Conservation (phyloP, 2,329 filamentous ascomycete species). For the Oidium heveae region DNA sequence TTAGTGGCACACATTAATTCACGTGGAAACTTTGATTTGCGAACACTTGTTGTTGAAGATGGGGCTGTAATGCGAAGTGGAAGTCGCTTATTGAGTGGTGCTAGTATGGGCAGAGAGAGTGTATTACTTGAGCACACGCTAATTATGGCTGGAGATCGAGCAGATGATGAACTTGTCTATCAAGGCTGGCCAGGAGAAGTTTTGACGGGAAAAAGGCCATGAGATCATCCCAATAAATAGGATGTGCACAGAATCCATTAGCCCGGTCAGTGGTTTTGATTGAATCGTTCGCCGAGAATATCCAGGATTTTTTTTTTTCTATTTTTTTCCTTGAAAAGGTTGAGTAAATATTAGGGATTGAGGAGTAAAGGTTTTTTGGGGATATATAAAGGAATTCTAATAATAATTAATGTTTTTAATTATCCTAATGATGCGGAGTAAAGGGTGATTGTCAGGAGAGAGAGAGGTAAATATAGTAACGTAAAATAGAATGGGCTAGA, state of each 20-base stretch:
- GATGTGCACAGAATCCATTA: too few relatives aligned
- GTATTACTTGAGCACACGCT: conserved; percentile 31
- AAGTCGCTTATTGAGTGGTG: conserved; percentile 25
- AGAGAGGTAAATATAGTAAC: too few relatives aligned
- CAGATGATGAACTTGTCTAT: conserved; percentile 23
- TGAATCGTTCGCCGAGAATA: too few relatives aligned
- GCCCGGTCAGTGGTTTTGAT: neutral
- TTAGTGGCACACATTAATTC: conserved; percentile 31
- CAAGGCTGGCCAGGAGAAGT: conserved; percentile 28
- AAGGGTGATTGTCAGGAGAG: too few relatives aligned
- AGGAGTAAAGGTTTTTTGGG: too few relatives aligned
- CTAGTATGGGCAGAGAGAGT: conserved; percentile 17
- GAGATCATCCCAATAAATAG: neutral
- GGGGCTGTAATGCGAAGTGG: conserved; percentile 26
- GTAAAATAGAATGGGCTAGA: too few relatives aligned
- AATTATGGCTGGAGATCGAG: conserved; percentile 29
- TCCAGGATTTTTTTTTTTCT: too few relatives aligned
- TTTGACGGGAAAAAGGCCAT: conserved; percentile 4
- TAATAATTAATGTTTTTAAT: too few relatives aligned
- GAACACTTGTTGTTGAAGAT: conserved; percentile 17
- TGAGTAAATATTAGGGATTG: too few relatives aligned
- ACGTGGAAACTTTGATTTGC: conserved; percentile 28
- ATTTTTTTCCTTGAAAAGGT: too few relatives aligned
- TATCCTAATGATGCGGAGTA: too few relatives aligned
- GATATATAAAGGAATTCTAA: too few relatives aligned